phyloP scores from a whole-genome alignment of 352 stramenopile species.

The Paralagenidium karlingii region DNA sequence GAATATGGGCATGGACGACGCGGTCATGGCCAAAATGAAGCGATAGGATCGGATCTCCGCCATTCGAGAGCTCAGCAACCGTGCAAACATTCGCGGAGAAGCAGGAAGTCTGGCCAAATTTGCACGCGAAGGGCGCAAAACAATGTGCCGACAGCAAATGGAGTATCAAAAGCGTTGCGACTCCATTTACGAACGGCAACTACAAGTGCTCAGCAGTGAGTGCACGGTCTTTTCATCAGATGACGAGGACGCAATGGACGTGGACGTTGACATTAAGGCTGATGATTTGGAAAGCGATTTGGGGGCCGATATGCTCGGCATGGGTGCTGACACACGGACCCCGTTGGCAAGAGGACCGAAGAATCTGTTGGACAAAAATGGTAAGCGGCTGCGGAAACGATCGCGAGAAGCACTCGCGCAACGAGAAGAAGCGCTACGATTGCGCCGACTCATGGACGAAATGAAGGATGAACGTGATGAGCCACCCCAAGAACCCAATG shows the following conservation, averaged over 20 bases:
- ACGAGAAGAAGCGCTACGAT: constrained; percentile 64
- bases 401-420: constrained; percentile 59
- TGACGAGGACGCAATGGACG: constrained; percentile 56
- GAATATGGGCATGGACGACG: constrained; percentile 60
- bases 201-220: constrained; percentile 54
- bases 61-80: constrained; percentile 64
- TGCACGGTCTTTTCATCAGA: constrained; percentile 59
- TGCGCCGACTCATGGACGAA: constrained; percentile 68
- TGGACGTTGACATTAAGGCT: constrained; percentile 40
- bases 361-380: constrained; percentile 62
- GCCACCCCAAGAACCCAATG: too few relatives aligned
- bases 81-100: constrained; percentile 50
- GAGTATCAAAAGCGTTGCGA: constrained; percentile 81
- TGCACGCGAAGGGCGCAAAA: constrained; percentile 61
- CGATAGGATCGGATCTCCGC: constrained; percentile 78
- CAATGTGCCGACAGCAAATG: constrained; percentile 65
- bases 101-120: constrained; percentile 71
- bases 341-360: constrained; percentile 47
- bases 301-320: constrained; percentile 56
- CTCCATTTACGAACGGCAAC: constrained; percentile 72
- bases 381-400: constrained; percentile 57
- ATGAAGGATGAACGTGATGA: constrained; percentile 63
- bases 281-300: constrained; percentile 67
- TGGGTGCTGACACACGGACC: constrained; percentile 32
- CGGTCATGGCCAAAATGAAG: constrained; percentile 71